Percentiles rank a stretch among this genome's conserved stretches.
Conservation (phyloP, 768 basidiomycete species). For the Exidia glandulosa region DNA sequence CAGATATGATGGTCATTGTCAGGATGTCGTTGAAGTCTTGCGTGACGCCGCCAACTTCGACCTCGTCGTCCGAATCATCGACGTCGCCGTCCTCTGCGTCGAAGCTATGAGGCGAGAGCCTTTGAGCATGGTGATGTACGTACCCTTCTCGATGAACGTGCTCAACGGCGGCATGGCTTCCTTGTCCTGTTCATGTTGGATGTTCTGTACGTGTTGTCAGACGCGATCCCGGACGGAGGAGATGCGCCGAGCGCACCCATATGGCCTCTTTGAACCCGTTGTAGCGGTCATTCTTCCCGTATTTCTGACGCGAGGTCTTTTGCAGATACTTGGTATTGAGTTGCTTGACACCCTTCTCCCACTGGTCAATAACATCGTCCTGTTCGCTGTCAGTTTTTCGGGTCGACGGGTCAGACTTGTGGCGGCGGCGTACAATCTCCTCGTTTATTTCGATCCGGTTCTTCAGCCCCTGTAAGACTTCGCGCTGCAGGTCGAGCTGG, state of each 20-base stretch:
- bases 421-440: constrained; percentile 38
- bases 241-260: constrained; percentile 38
- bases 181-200: constrained; percentile 41
- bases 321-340: constrained; percentile 35
- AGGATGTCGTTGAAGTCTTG: constrained; percentile 82
- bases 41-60: constrained; percentile 78
- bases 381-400: constrained; percentile 17
- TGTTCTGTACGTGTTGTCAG: constrained; percentile 8
- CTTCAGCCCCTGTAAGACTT: constrained; percentile 41
- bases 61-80: constrained; percentile 77
- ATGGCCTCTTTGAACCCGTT: constrained; percentile 49
- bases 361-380: constrained; percentile 42
- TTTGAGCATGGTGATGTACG: constrained; percentile 3
- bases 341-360: constrained; percentile 34
- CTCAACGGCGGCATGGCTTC: constrained; percentile 65
- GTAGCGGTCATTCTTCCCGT: constrained; percentile 52
- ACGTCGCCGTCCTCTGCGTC: constrained; percentile 66
- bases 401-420: neutral
- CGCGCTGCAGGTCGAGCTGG: constrained; percentile 47
- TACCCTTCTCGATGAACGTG: constrained; percentile 62
- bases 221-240: neutral
- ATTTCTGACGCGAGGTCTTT: constrained; percentile 72
- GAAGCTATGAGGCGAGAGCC: neutral
- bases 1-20: constrained; percentile 47
- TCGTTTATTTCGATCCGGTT: constrained; percentile 46